Evolutionary conservation across 2,329 filamentous ascomycete species (phyloP).

Genomic region (Talaromyces pinophilus): DNA sequence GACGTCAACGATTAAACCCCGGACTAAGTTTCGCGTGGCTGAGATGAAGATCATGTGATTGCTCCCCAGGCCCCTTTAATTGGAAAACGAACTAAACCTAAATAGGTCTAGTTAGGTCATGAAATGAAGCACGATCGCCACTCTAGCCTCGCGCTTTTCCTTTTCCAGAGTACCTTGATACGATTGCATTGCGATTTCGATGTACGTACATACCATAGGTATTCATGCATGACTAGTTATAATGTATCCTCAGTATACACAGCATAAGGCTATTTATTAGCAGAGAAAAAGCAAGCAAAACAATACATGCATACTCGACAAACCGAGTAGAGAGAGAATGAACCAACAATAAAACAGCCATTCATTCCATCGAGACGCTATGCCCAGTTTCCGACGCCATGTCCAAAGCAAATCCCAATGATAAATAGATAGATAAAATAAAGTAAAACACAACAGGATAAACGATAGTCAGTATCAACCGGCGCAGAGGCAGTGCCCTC

Average conservation of each 20-base stretch:
- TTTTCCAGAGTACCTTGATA: not conserved
- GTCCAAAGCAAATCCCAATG: constrained; percentile 19
- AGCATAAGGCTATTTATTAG: not conserved
- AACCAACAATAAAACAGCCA: constrained; percentile 11
- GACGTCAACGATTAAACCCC: not conserved
- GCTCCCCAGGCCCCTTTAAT: constrained; percentile 9
- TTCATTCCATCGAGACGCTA: constrained; percentile 24
- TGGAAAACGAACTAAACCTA: not conserved
- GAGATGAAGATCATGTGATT: constrained; percentile 16
- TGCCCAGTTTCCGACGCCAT: constrained; percentile 24
- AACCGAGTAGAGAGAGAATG: not conserved
- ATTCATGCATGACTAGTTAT: not conserved
- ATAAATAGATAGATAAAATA: constrained; percentile 9
- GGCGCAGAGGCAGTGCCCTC: not conserved
- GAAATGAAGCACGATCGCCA: constrained; percentile 19
- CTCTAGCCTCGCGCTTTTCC: not conserved
- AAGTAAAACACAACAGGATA: not conserved
- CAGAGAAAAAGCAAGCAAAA: not conserved
- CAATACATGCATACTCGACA: not conserved
- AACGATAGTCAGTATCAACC: constrained; percentile 6
- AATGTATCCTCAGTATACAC: not conserved
- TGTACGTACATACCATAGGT: not conserved
- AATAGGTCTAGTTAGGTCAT: not conserved
- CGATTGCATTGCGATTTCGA: not conserved
- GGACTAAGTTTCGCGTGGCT: constrained; percentile 19